Evolutionary conservation across 2,329 filamentous ascomycete genomes (phyloP), one percentile per base, ranked within the genome.

Genomic region (Xylariaceae sp.): DNA sequence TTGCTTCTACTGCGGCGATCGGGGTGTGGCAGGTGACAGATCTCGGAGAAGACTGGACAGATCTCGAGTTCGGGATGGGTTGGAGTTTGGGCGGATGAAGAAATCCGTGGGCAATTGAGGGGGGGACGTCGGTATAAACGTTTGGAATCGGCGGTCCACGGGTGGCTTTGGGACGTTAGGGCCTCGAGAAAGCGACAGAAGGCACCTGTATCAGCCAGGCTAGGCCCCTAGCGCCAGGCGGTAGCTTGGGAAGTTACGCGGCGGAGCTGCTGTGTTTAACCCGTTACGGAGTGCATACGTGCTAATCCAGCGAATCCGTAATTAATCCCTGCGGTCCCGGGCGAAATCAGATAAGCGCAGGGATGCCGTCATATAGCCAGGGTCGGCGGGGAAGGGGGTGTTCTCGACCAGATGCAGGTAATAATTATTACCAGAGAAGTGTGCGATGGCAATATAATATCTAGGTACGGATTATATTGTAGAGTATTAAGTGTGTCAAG

Each of bases 1-100:
- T 30, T 30, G 51, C 50, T 30, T 50, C 58, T 59, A 48, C 51
- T 52, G 37, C 47, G 50, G 58, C 51, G 59, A 62, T 53, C 55
- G 7, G 15, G 23, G 23, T 4, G 23, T 30, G 4, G 23, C 23
- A 30, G 23, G 23, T 30, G 23, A 30, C 23, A 30, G 23, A 30
- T 30, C 23, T 4, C 4, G 23, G 23, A 30, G 23, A 30, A 30
- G 23, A 30, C 23, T 30, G 23, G 23, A 30, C 23, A 30, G 23
- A 30, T 30, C 23, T 30, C 23, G 23, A 30, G 23, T 30, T 30
- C 23, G 23, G 23, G 23, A 30, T 5, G 4, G 4, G 23, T 30
- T 30, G 23, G 23, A 30, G 23, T 30, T 30, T 34, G 51, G 49
- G 6, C 17, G 44, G 45, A 49, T 23, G 15, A 48, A 47, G 30